These are phyloP conservation scores for Spathaspora passalidarum DNA, from an alignment of 805 yeast genomes.

Conservation along the genomic window DNA sequence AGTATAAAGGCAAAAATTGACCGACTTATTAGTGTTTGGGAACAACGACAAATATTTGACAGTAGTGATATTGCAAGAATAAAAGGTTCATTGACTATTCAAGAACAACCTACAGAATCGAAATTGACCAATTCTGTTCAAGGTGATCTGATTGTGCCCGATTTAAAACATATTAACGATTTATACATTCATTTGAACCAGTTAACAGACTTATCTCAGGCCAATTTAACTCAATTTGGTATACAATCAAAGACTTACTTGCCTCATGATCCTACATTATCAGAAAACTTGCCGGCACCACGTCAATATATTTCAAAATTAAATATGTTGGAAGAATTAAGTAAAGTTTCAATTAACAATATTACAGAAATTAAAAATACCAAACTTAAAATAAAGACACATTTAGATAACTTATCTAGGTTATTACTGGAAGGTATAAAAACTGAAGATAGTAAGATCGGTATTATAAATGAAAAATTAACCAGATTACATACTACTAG, in stretches of 20 bases:
- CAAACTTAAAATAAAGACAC: conserved; percentile 23
- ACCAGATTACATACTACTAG: conserved; percentile 25
- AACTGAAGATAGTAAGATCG: conserved; percentile 30
- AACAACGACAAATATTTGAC: conserved; percentile 47
- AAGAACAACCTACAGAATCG: conserved; percentile 7
- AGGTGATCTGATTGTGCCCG: conserved; percentile 19
- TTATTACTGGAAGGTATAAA: conserved; percentile 22
- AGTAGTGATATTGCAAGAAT: conserved; percentile 24
- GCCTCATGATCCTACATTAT: conserved; percentile 30
- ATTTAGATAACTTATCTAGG: conserved; percentile 16
- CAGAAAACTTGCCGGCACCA: conserved; percentile 39
- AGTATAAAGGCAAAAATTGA: conserved; percentile 45
- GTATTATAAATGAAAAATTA: conserved; percentile 27
- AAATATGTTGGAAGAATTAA: conserved; percentile 35
- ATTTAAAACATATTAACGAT: conserved; percentile 30
- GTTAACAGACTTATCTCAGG: conserved; percentile 23
- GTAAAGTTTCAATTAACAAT: conserved; percentile 29
- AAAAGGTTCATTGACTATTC: conserved; percentile 20
- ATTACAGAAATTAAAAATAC: conserved; percentile 28
- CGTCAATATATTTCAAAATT: conserved; percentile 36
- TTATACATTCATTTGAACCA: conserved; percentile 25
- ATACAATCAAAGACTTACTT: conserved; percentile 35
- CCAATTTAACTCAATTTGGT: conserved; percentile 38
- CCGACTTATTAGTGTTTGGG: conserved; percentile 57
- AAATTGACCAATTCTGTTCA: not conserved